Base-by-base conservation (phyloP, 805 yeast species). In the Trichomonascus vanleenenianus region DNA sequence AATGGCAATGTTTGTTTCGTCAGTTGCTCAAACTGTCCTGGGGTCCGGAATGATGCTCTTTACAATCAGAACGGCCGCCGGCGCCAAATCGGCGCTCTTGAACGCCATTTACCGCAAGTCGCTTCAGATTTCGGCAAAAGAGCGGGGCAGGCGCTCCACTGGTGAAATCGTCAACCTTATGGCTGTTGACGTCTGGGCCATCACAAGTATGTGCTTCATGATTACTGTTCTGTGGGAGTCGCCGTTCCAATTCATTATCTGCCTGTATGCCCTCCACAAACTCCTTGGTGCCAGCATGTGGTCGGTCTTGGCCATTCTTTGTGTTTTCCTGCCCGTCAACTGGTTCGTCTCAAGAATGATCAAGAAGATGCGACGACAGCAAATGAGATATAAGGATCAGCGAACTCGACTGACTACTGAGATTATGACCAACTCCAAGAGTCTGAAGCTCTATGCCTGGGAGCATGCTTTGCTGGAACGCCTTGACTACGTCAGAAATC, bases 361-460 rank as follows among this genome's bases (percentile, higher is more conserved):
- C 35, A 88, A 82, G 63, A 85, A 83, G 64, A 66, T 87, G 51
- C 95, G 89, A 64, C 82, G 81, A 61, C 62, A 72, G 6, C 96
- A 88, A 64, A 89, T 89, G 97, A 73, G 73, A 48, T 76, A 77
- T 58, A 91, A 93, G 63, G 99, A 93, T 66, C 84, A 83, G 62
- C 81, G 99, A 70, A 85, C 96, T 9, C 78, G 95, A 50, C 68
- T 88, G 38, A 82, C 86, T 45, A 81, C 85, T 49, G 97, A 89
- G 63, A 86, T 89, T 44, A 73, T 89, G 58, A 83, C 85, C 61
- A 86, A 86, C 57, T 86, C 89, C 60, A 89, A 88, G 66, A 86
- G 96, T 10, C 72, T 93, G 61, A 93, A 93, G 63, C 73, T 94
- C 42, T 93, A 93, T 59, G 95, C 94, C 2, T 93, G 99, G 99